Evolutionary conservation across 2,329 filamentous ascomycete species (phyloP).

Genomic region (Diaporthe nobilis): DNA sequence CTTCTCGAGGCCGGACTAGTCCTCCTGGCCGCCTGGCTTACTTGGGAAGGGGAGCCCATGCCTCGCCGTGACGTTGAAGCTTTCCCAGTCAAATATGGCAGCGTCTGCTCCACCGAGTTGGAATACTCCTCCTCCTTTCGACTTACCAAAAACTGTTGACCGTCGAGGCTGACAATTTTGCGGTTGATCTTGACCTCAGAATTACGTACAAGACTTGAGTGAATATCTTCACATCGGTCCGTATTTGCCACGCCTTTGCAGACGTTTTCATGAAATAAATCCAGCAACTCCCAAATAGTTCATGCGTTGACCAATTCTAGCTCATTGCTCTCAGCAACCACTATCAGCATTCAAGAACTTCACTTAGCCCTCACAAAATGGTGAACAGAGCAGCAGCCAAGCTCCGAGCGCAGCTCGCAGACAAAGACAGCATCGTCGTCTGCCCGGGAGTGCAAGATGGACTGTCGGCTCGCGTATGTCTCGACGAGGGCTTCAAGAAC

Average conservation of each 20-base stretch:
- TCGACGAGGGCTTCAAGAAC: conserved; percentile 73
- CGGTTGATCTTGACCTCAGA: conserved; percentile 18
- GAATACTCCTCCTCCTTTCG: background rate
- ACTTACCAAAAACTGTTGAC: background rate
- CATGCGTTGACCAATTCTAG: background rate
- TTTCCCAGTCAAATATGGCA: background rate
- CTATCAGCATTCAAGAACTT: background rate
- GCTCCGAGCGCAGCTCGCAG: conserved; percentile 57
- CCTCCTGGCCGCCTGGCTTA: background rate
- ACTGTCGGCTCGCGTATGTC: conserved; percentile 73
- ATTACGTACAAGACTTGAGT: background rate
- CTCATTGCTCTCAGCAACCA: background rate
- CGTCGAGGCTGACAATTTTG: background rate
- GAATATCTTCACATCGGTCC: background rate
- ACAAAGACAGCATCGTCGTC: conserved; percentile 62
- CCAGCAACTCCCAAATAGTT: fast-evolving
- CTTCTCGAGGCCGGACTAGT: background rate
- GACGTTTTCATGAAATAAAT: background rate
- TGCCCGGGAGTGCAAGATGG: conserved; percentile 79
- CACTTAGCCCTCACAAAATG: conserved; percentile 43
- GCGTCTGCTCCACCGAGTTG: background rate
- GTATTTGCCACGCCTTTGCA: background rate
- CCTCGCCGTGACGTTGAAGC: background rate
- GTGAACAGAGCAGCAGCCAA: conserved; percentile 48
- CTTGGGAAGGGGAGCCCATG: background rate